These are phyloP conservation scores for Ailanthus altissimus DNA, from an alignment of 345 rosid species.

Conservation along the genomic window DNA sequence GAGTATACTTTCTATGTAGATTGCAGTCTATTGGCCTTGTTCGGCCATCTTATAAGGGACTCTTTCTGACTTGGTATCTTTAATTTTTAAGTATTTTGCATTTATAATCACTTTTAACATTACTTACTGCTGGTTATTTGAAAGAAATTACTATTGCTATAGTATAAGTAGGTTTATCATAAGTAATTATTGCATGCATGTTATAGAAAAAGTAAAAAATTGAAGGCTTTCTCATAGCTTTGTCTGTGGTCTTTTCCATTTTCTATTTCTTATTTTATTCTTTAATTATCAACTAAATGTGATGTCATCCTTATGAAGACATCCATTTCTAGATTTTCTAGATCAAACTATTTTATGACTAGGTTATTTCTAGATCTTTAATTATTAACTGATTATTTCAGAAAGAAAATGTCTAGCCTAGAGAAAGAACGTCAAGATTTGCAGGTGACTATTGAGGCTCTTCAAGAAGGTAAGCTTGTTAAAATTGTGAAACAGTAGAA, in stretches of 20 bases:
- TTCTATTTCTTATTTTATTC: neutral
- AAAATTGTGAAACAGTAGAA: neutral
- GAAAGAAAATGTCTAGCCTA: slow-evolving; percentile 82
- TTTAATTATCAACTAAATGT: neutral
- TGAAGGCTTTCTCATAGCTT: neutral
- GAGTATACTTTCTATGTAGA: neutral
- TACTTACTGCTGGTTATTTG: neutral
- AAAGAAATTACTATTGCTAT: neutral
- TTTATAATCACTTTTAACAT: neutral
- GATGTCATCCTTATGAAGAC: neutral
- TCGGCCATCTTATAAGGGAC: slow-evolving; percentile 1
- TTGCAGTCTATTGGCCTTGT: neutral
- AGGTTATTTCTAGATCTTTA: too few species aligned
- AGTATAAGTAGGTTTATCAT: slow-evolving; percentile 1
- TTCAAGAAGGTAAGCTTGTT: slow-evolving; percentile 75
- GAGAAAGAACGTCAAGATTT: slow-evolving; percentile 93
- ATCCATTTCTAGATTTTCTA: slow-evolving; percentile 13
- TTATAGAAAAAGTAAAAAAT: neutral
- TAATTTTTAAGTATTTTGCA: neutral
- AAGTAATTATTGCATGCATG: neutral
- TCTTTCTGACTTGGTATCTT: neutral
- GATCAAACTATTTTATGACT: neutral
- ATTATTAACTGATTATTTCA: slow-evolving; percentile 30
- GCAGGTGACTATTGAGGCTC: slow-evolving; percentile 78
- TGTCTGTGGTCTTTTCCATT: neutral